Conservation (phyloP, 2,329 filamentous ascomycete genomes). For the Cryoendolithus antarcticus region DNA sequence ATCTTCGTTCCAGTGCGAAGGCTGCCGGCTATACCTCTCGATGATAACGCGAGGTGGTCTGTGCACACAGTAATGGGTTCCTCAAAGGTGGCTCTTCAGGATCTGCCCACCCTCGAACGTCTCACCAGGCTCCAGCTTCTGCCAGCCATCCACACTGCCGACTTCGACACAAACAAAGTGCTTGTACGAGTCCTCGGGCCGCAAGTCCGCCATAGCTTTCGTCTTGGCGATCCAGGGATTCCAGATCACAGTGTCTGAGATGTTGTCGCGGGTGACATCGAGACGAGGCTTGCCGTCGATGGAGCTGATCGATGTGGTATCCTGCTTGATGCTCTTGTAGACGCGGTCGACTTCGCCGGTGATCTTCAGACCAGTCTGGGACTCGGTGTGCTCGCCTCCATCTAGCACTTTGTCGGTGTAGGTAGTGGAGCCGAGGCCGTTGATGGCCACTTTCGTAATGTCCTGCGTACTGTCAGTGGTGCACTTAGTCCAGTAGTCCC, state of each 20-base stretch:
- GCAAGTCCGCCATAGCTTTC: constrained; percentile 71
- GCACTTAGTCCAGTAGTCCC: not conserved
- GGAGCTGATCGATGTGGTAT: constrained; percentile 52
- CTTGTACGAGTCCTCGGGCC: constrained; percentile 78
- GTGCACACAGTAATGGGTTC: not conserved
- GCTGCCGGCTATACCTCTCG: too few relatives aligned
- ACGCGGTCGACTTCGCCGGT: constrained; percentile 75
- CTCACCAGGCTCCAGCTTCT: constrained; percentile 68
- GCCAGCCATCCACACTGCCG: constrained; percentile 69
- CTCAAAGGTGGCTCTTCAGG: constrained; percentile 26
- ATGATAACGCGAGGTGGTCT: not conserved
- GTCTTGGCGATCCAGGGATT: constrained; percentile 90
- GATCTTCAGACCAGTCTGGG: constrained; percentile 54
- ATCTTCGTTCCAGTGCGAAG: not conserved
- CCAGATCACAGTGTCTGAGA: constrained; percentile 87
- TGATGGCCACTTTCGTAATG: constrained; percentile 59
- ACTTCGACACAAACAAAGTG: constrained; percentile 93
- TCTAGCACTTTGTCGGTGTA: constrained; percentile 40
- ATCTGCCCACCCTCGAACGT: constrained; percentile 53
- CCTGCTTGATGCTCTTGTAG: constrained; percentile 55
- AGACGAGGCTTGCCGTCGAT: constrained; percentile 49
- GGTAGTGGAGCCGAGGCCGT: constrained; percentile 60
- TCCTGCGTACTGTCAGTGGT: constrained; percentile 44
- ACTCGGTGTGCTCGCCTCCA: constrained; percentile 42
- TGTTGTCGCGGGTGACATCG: constrained; percentile 68